Conservation (phyloP, 2,329 filamentous ascomycete species). For the Penicillium frequentans region DNA sequence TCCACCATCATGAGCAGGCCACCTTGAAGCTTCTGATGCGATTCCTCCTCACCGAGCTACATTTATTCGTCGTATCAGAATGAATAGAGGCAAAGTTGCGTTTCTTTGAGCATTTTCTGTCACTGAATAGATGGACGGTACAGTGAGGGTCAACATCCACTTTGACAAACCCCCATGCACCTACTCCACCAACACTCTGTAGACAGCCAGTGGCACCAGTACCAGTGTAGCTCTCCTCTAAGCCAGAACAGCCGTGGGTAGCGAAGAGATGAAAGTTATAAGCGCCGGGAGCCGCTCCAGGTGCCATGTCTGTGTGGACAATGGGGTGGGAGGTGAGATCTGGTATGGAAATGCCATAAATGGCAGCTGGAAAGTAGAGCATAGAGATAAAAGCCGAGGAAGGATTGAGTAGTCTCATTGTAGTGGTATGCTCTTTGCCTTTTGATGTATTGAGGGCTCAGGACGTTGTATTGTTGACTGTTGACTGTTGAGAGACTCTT, state of each 20-base stretch:
- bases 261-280: conserved; percentile 14
- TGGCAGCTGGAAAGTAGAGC: not conserved
- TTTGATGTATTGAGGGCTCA: not conserved
- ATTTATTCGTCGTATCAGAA: not conserved
- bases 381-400: not conserved
- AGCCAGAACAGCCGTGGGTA: conserved; percentile 4
- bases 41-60: conserved; percentile 3
- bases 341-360: not conserved
- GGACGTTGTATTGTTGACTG: not conserved
- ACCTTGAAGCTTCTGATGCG: conserved; percentile 8
- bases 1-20: not conserved
- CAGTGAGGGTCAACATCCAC: conserved; percentile 8
- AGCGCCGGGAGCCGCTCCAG: not conserved
- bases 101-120: conserved; percentile 4
- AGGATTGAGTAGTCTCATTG: not conserved
- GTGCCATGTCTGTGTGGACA: not conserved
- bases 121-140: conserved; percentile 9
- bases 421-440: not conserved
- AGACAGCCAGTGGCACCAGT: conserved; percentile 6
- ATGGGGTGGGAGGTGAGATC: not conserved
- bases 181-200: not conserved
- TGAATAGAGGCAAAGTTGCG: conserved; percentile 4
- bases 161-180: not conserved
- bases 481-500: not conserved
- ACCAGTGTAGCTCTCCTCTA: not conserved